phyloP scores from a whole-genome alignment of 129 eudicot genomes.

The Rutidosis leptorrhynchoides region DNA sequence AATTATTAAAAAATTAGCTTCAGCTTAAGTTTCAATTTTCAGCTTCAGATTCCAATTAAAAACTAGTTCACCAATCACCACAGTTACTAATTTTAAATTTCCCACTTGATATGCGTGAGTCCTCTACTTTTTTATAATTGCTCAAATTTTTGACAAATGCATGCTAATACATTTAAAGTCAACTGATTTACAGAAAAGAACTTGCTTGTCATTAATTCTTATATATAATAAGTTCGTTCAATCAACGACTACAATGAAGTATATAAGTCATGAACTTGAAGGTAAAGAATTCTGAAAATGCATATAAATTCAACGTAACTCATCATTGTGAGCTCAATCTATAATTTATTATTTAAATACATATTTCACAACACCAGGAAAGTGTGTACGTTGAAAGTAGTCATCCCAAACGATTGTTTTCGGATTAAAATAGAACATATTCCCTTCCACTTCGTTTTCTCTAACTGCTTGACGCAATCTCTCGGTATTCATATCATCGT shows the following conservation, averaged over 20 bases:
- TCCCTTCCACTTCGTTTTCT: constrained; percentile 40
- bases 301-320: not conserved
- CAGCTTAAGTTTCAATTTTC: too few relatives aligned
- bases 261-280: constrained; percentile 16
- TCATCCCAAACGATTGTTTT: constrained; percentile 65
- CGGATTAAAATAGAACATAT: constrained; percentile 74
- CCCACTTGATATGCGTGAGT: too few relatives aligned
- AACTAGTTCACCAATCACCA: too few relatives aligned
- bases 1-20: too few relatives aligned
- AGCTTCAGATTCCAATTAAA: too few relatives aligned
- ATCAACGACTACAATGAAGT: constrained; percentile 7
- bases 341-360: constrained; percentile 52
- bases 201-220: not conserved
- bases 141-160: not conserved
- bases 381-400: constrained; percentile 55
- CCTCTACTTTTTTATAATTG: too few relatives aligned
- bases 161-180: not conserved
- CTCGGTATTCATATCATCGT: constrained; percentile 76
- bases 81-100: too few relatives aligned
- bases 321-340: constrained; percentile 2
- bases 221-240: constrained; percentile 15
- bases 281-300: not conserved
- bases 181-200: constrained; percentile 2
- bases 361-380: constrained; percentile 75
- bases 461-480: constrained; percentile 52